Percentiles rank a stretch among this genome's conserved stretches.
Conservation (phyloP, 75 land plant genomes). For the Selaginella tamariscina region DNA sequence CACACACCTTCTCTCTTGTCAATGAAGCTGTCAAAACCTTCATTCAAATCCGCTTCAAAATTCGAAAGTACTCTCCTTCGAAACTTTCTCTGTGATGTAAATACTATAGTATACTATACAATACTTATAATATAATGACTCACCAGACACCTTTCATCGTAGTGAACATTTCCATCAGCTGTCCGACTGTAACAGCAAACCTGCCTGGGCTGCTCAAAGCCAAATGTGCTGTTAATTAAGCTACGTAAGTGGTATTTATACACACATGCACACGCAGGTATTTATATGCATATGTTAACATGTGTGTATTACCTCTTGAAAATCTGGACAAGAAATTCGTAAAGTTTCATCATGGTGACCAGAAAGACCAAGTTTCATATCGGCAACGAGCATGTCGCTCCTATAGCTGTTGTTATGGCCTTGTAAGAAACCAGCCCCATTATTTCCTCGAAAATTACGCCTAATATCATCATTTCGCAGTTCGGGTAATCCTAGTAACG, state of each 20-base stretch:
- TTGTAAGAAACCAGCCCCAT: conserved; percentile 14
- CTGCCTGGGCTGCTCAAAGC: conserved; percentile 47
- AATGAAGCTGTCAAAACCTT: conserved; percentile 69
- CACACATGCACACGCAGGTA: neutral
- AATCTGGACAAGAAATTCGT: conserved; percentile 42
- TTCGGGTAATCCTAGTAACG: too few relatives aligned
- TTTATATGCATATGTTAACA: neutral
- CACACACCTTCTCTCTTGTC: conserved; percentile 43
- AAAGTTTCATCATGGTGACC: conserved; percentile 63
- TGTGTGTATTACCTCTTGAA: conserved; percentile 49
- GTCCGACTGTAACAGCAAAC: conserved; percentile 73
- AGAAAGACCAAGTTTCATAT: conserved; percentile 46
- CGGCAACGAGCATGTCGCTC: conserved; percentile 55
- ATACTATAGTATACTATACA: neutral
- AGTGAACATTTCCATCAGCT: conserved; percentile 54
- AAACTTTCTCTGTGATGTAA: conserved; percentile 44
- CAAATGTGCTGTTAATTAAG: neutral
- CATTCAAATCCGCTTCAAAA: conserved; percentile 61
- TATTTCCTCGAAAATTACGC: conserved; percentile 32
- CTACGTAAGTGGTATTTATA: conserved; percentile 4
- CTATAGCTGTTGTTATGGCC: neutral
- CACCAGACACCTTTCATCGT: conserved; percentile 73
- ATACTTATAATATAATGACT: conserved; percentile 4
- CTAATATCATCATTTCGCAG: conserved; percentile 37
- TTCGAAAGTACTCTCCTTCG: conserved; percentile 45